phyloP scores from a whole-genome alignment of 2,329 filamentous ascomycete genomes.

The Botrytis pseudocinerea region DNA sequence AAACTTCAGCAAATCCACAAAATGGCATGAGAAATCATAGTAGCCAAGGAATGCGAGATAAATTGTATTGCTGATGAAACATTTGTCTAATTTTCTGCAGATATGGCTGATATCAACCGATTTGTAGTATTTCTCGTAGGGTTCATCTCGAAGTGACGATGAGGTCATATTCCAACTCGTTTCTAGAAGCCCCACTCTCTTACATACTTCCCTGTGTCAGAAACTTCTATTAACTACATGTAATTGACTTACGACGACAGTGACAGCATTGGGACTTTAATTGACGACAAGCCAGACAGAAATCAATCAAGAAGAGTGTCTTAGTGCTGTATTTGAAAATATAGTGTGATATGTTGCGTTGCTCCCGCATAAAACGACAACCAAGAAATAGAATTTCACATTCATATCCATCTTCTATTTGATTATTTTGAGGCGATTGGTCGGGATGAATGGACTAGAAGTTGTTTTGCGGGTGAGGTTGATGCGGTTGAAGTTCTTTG shows the following conservation, averaged over 20 bases:
- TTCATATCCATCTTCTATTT: not conserved
- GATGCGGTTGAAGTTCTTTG: not conserved
- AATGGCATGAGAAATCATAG: not conserved
- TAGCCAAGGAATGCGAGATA: not conserved
- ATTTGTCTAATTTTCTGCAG: accelerated
- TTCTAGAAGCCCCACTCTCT: not conserved
- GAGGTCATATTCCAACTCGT: not conserved
- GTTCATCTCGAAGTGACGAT: not conserved
- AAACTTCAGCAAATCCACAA: not conserved
- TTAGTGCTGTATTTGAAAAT: too few relatives aligned
- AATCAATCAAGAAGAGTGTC: not conserved
- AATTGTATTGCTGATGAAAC: not conserved
- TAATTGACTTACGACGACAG: not conserved
- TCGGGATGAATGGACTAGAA: not conserved
- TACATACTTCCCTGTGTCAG: not conserved
- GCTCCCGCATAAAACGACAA: not conserved
- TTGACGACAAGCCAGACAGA: not conserved
- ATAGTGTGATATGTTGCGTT: not conserved
- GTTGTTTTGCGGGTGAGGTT: not conserved
- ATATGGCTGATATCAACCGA: not conserved
- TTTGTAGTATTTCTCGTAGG: not conserved
- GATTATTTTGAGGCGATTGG: accelerated
- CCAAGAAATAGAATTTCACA: not conserved
- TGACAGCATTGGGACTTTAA: not conserved
- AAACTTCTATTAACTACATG: not conserved